Evolutionary conservation across 1,284 basidiomycete genomes (phyloP), one percentile per base, ranked within the genome.

Genomic region (Xerocomus nothofagi): DNA sequence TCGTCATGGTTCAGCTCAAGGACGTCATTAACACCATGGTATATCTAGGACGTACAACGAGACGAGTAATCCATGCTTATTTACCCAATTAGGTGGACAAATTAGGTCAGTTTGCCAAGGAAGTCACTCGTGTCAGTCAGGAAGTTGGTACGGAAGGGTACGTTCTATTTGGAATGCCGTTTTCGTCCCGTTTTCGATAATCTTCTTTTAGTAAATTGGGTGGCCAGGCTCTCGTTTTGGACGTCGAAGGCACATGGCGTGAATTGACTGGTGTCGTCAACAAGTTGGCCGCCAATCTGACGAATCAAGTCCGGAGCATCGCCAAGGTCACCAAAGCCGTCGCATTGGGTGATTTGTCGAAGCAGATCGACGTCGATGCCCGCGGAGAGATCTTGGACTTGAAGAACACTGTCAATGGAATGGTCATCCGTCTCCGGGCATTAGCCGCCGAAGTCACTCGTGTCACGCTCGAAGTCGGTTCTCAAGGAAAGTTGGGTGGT

Each of bases 11-110:
- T 17, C 92, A 97, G 71, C 84, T 98, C 64, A 98, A 98, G 78
- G 93, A 98, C 59, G 94, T 96, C 60, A 97, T 98, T 76, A 98
- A 98, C 66, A 88, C 88, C 38, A 98, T 98, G 92, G 92, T 92
- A 71, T 37, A 59, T 57, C 41, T 47, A 33, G 34, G 44, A n/a
- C 8, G 14, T n/a, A 30, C 47, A 18, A 32, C 21, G 29, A 41
- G 55, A 52, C 46, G 51, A 38, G 47, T 44, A 31, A 39, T 47
- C 27, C 38, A 47, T 49, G 36, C 51, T 58, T 21, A 55, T 38
- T 50, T 50, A 10, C 32, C 20, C 36, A 39, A 47, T 48, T 42
- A 82, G 80, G 82, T 89, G 47, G 86, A 89, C 65, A 87, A 86
- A 68, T 75, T 91, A 33, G 86, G 83, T 41, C 85, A 88, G 64